Conservation (phyloP, 1,139 yeast species). For the Tardiomyces blankii region DNA sequence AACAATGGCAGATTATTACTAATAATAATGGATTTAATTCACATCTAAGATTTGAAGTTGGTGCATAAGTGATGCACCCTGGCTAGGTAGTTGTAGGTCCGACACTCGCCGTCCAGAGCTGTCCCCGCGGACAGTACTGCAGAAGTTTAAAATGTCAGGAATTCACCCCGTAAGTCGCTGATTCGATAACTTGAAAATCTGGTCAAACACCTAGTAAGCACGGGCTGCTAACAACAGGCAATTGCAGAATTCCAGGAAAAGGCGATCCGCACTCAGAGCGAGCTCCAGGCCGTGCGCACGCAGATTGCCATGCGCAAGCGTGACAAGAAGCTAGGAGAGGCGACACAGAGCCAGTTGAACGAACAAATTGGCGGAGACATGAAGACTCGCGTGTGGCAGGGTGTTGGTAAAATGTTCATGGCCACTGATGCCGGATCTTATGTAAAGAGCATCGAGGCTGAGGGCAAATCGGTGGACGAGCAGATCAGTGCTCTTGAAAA, state of each 20-base stretch:
- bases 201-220: too few species aligned
- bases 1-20: neutral
- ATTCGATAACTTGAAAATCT: too few species aligned
- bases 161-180: too few species aligned
- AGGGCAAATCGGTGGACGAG: slow-evolving; percentile 45
- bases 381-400: slow-evolving; percentile 58
- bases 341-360: slow-evolving; percentile 45
- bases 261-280: slow-evolving; percentile 32
- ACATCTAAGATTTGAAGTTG: neutral
- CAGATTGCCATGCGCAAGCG: slow-evolving; percentile 49
- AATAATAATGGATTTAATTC: neutral
- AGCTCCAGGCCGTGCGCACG: slow-evolving; percentile 48
- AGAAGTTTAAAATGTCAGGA: too few species aligned
- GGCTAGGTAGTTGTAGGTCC: too few species aligned
- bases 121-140: too few species aligned
- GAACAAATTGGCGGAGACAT: slow-evolving; percentile 30
- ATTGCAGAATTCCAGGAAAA: slow-evolving; percentile 10
- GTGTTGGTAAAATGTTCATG: slow-evolving; percentile 59
- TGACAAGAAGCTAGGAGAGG: slow-evolving; percentile 44
- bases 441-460: slow-evolving; percentile 36
- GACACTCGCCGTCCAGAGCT: too few species aligned
- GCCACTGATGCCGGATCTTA: slow-evolving; percentile 35
- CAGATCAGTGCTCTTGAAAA: slow-evolving; percentile 50
- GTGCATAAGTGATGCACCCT: too few species aligned
- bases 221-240: neutral